Conservation (phyloP, 2,329 filamentous ascomycete genomes). For the Colletotrichum euphorbiae region DNA sequence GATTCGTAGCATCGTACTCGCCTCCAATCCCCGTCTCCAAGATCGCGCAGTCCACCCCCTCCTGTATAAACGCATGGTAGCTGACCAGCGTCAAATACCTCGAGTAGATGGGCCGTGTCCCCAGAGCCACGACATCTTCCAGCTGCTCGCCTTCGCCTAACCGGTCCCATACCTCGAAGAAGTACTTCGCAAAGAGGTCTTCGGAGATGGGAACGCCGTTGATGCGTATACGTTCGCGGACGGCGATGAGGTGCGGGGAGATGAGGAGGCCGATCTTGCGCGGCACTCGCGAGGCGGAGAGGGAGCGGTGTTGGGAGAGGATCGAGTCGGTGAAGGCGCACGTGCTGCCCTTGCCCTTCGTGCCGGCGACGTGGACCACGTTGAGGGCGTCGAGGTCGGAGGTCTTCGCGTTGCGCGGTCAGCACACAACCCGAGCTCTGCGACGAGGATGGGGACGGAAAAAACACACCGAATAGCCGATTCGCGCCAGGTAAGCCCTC, state of each 20-base stretch:
- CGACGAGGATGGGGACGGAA: not conserved
- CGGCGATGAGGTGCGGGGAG: conserved; percentile 85
- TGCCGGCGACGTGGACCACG: conserved; percentile 87
- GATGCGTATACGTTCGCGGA: conserved; percentile 86
- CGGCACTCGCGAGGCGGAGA: conserved; percentile 41
- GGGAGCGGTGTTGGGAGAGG: conserved; percentile 54
- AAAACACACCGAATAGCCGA: conserved; percentile 27
- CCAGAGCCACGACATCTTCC: conserved; percentile 64
- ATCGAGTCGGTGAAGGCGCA: conserved; percentile 86
- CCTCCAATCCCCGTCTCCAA: conserved; percentile 96
- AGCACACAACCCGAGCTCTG: too few species aligned
- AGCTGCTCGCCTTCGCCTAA: conserved; percentile 55
- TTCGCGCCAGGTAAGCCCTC: conserved; percentile 73
- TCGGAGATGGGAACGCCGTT: conserved; percentile 77
- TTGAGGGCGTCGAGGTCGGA: conserved; percentile 56
- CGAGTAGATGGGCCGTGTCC: conserved; percentile 89
- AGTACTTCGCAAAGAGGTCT: conserved; percentile 77
- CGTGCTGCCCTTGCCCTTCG: conserved; percentile 93
- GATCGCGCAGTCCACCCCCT: conserved; percentile 82
- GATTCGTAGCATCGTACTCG: conserved; percentile 92
- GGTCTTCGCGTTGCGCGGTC: not conserved
- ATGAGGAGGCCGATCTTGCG: conserved; percentile 79
- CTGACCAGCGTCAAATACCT: conserved; percentile 91
- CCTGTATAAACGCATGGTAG: conserved; percentile 81
- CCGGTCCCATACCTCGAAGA: conserved; percentile 86